phyloP scores from a whole-genome alignment of 2,329 filamentous ascomycete species.

The Botrytis hyacinthi region DNA sequence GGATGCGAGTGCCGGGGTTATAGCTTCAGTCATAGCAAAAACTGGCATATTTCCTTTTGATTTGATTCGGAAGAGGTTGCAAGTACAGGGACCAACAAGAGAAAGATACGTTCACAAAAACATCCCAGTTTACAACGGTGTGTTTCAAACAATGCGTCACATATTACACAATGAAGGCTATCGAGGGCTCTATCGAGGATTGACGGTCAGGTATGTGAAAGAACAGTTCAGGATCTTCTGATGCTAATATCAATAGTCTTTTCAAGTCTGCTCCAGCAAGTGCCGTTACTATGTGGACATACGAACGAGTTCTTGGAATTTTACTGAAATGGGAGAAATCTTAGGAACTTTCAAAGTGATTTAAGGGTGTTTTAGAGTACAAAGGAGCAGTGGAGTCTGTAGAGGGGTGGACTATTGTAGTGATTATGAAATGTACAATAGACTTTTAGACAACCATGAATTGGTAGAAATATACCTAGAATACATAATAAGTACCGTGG shows the following conservation, averaged over 20 bases:
- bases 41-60: conserved; percentile 91
- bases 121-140: conserved; percentile 76
- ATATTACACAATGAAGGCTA: conserved; percentile 74
- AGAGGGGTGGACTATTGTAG: not conserved
- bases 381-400: not conserved
- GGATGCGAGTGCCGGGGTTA: conserved; percentile 78
- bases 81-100: conserved; percentile 90
- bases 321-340: conserved; percentile 32
- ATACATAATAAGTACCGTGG: not conserved
- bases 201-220: conserved; percentile 62
- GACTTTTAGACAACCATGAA: not conserved
- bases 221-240: not conserved
- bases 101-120: conserved; percentile 76
- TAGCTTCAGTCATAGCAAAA: conserved; percentile 80
- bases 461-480: not conserved
- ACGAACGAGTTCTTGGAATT: conserved; percentile 56
- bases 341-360: not conserved
- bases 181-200: conserved; percentile 79
- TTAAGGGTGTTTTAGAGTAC: not conserved
- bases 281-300: conserved; percentile 76
- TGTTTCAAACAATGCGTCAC: conserved; percentile 61
- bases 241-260: conserved; percentile 48
- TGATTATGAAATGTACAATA: not conserved
- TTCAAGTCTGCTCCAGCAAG: conserved; percentile 86
- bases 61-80: conserved; percentile 85